Percentiles rank a stretch among this genome's conserved stretches.
Conservation (phyloP, 2,329 filamentous ascomycete genomes). For the Aureobasidium melanogenum region DNA sequence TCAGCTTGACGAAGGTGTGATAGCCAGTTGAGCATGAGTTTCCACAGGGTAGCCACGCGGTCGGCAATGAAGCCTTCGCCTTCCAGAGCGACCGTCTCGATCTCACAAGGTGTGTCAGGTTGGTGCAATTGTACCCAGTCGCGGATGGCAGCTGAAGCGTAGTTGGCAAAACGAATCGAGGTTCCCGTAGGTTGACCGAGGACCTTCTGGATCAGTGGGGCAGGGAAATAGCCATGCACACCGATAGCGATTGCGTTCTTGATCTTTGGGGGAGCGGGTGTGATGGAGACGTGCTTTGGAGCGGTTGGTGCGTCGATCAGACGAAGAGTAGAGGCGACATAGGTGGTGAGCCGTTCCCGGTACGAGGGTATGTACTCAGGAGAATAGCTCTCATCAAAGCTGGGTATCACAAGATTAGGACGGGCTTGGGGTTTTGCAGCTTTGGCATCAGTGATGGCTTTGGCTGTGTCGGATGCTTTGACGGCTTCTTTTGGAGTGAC, state of each 20-base stretch:
- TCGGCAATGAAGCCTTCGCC: constrained; percentile 89
- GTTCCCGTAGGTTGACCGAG: constrained; percentile 94
- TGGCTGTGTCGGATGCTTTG: neutral
- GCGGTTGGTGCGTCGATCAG: constrained; percentile 37
- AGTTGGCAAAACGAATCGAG: constrained; percentile 83
- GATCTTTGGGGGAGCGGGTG: constrained; percentile 56
- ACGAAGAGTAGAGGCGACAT: constrained; percentile 26
- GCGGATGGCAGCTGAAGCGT: constrained; percentile 73
- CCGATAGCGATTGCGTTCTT: constrained; percentile 87
- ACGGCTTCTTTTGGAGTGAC: neutral
- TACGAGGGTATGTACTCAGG: constrained; percentile 35
- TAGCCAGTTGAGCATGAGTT: constrained; percentile 87
- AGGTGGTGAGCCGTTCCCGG: constrained; percentile 32
- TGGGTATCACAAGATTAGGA: constrained; percentile 60
- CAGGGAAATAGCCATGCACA: constrained; percentile 89
- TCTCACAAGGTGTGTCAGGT: constrained; percentile 60
- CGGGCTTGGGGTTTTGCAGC: neutral
- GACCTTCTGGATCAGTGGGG: constrained; percentile 75
- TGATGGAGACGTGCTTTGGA: constrained; percentile 58
- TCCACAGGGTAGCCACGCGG: constrained; percentile 87
- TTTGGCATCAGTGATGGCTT: neutral
- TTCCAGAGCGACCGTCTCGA: constrained; percentile 90
- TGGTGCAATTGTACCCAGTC: constrained; percentile 63
- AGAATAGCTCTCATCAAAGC: constrained; percentile 59
- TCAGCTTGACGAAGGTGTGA: constrained; percentile 82